phyloP scores from a whole-genome alignment of 495 filamentous ascomycete genomes.

The Xylaria grammica region DNA sequence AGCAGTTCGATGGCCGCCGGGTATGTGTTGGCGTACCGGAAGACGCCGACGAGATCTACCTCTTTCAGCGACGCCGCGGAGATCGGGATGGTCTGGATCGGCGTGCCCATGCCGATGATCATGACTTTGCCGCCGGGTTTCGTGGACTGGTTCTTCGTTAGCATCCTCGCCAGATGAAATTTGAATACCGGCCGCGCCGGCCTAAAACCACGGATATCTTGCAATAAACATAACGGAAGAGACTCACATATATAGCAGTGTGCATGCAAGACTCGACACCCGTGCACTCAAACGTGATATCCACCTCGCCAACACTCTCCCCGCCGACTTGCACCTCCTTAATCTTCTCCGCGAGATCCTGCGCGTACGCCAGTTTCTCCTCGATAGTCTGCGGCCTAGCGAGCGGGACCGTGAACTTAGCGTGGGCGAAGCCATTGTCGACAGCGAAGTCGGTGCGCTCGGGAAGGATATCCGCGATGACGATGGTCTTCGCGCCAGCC shows the following conservation, averaged over 20 bases:
- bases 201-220: no score
- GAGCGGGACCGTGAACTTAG: slow-evolving; percentile 62
- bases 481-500: slow-evolving; percentile 60
- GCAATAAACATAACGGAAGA: neutral
- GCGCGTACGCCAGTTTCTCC: slow-evolving; percentile 66
- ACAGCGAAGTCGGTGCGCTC: slow-evolving; percentile 75
- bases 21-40: slow-evolving; percentile 89
- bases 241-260: slow-evolving; percentile 77
- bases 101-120: slow-evolving; percentile 93
- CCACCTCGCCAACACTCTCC: slow-evolving; percentile 61
- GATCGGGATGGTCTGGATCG: slow-evolving; percentile 84
- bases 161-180: neutral
- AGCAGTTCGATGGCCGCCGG: slow-evolving; percentile 75
- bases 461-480: slow-evolving; percentile 81
- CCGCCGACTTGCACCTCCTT: slow-evolving; percentile 44
- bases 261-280: slow-evolving; percentile 87
- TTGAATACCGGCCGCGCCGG: no score
- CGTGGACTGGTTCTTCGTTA: slow-evolving; percentile 55
- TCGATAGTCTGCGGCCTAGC: slow-evolving; percentile 59
- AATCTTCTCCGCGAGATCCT: slow-evolving; percentile 62
- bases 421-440: slow-evolving; percentile 69
- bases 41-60: slow-evolving; percentile 89
- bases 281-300: slow-evolving; percentile 90
- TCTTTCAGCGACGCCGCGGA: slow-evolving; percentile 87
- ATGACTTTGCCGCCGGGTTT: slow-evolving; percentile 80